phyloP scores from a whole-genome alignment of 139 green algal species.

The Astrephomene gubernaculifera region DNA sequence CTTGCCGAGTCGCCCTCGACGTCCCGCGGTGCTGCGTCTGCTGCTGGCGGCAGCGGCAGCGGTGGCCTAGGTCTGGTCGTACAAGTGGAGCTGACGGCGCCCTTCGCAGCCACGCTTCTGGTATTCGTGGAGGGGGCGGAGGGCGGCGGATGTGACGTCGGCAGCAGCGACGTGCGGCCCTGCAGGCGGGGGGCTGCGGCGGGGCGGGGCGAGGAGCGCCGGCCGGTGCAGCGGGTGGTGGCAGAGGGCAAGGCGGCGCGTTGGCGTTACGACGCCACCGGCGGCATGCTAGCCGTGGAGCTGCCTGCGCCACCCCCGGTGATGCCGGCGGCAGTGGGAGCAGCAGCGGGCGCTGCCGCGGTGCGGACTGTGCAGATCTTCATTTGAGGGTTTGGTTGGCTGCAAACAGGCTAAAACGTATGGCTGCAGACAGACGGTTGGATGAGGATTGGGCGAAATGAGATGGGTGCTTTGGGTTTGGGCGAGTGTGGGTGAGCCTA shows the following conservation, averaged over 20 bases:
- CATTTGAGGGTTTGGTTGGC: background rate
- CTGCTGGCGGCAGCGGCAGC: background rate
- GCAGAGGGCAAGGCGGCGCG: background rate
- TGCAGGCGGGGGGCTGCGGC: no score
- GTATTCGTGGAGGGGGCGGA: conserved; percentile 6
- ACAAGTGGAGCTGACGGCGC: conserved; percentile 7
- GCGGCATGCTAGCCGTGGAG: background rate
- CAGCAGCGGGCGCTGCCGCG: no score
- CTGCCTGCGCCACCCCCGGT: background rate
- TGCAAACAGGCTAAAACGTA: no score
- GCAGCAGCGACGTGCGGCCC: background rate
- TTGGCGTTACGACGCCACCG: background rate
- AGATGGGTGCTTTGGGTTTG: no score
- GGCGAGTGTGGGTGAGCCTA: no score
- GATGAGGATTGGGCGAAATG: no score
- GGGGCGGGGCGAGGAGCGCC: background rate
- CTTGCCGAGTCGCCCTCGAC: no score
- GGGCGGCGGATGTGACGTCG: background rate
- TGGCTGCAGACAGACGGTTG: no score
- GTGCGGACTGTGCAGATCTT: background rate
- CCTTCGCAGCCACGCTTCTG: background rate
- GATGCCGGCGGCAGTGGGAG: no score
- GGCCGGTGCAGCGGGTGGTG: conserved; percentile 4
- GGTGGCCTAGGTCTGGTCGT: background rate
- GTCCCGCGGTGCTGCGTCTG: no score